phyloP scores from a whole-genome alignment of 1,284 basidiomycete genomes.

The Malassezia brasiliensis region DNA sequence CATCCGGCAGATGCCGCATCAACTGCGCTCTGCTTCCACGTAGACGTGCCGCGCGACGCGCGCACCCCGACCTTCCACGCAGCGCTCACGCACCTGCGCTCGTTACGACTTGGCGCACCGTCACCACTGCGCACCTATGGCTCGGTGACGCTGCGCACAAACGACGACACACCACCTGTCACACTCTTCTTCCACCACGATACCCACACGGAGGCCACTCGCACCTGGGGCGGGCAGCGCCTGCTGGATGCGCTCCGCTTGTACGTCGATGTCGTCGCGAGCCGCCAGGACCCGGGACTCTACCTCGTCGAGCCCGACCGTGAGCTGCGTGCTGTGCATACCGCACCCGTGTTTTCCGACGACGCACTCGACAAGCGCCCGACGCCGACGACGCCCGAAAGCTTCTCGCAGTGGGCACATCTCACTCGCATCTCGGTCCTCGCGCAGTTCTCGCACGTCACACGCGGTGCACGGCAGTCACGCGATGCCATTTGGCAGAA shows the following conservation, averaged over 20 bases:
- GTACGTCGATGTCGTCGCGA: slow-evolving; percentile 67
- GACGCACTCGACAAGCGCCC: slow-evolving; percentile 27
- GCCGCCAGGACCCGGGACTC: slow-evolving; percentile 65
- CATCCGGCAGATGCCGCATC: neutral
- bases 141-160: slow-evolving; percentile 14
- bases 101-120: neutral
- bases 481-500: slow-evolving; percentile 31
- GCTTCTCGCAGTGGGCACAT: slow-evolving; percentile 33
- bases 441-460: slow-evolving; percentile 38
- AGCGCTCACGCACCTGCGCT: slow-evolving; percentile 31
- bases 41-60: slow-evolving; percentile 33
- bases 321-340: slow-evolving; percentile 76
- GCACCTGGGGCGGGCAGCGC: slow-evolving; percentile 55
- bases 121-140: neutral
- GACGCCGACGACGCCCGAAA: slow-evolving; percentile 16
- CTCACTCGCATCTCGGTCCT: slow-evolving; percentile 39
- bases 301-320: slow-evolving; percentile 86
- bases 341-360: slow-evolving; percentile 47
- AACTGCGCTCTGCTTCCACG: neutral
- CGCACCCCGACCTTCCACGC: neutral
- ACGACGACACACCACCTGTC: slow-evolving; percentile 20
- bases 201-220: slow-evolving; percentile 45
- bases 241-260: slow-evolving; percentile 49
- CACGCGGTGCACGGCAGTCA: slow-evolving; percentile 34
- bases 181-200: slow-evolving; percentile 27